Evolutionary conservation across 495 filamentous ascomycete species (phyloP).

Genomic region (Penicillium parvum): DNA sequence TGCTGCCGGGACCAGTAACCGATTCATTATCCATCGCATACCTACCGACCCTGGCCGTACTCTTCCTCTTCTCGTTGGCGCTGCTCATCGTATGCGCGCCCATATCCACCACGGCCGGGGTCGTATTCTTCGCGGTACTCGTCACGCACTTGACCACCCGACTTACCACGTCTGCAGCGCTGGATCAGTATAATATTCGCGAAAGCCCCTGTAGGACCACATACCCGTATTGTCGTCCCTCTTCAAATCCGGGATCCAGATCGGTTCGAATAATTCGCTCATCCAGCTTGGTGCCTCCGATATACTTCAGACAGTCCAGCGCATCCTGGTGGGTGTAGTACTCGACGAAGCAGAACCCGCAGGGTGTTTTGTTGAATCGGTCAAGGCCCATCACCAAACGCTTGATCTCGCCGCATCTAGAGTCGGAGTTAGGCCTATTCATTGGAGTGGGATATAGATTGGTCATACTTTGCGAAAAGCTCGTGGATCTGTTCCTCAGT

Average conservation of each 20-base stretch:
- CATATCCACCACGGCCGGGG: conserved; percentile 84
- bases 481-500: conserved; percentile 99
- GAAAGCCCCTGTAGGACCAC: no score
- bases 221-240: conserved; percentile 91
- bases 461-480: conserved; percentile 75
- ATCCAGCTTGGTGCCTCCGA: conserved; percentile 97
- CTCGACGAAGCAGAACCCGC: conserved; percentile 98
- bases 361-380: conserved; percentile 93
- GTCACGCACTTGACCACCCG: conserved; percentile 93
- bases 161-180: conserved; percentile 66
- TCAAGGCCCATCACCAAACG: conserved; percentile 98
- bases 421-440: conserved; percentile 1
- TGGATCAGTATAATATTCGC: background rate
- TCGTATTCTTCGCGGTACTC: conserved; percentile 97
- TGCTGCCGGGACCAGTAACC: conserved; percentile 18
- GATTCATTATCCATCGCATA: conserved; percentile 7
- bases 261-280: conserved; percentile 97
- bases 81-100: conserved; percentile 61
- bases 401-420: conserved; percentile 90
- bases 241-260: conserved; percentile 90
- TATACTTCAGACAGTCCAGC: conserved; percentile 95
- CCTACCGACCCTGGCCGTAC: conserved; percentile 48
- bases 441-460: background rate
- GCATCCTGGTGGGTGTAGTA: conserved; percentile 98
- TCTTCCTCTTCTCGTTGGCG: conserved; percentile 55